phyloP scores from a whole-genome alignment of 352 stramenopile species.

The Phytophthora tubulina region DNA sequence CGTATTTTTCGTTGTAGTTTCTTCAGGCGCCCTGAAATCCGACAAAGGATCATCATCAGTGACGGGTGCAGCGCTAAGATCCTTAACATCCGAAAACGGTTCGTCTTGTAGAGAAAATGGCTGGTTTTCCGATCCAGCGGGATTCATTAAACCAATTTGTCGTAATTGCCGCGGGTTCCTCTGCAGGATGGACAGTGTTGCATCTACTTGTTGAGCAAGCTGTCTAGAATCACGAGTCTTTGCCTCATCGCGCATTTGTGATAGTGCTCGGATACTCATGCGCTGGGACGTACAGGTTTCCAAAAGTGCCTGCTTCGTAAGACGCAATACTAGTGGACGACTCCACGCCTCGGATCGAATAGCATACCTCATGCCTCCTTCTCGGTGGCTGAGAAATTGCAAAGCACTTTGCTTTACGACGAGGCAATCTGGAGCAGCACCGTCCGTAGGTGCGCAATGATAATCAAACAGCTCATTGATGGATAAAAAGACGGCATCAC shows the following conservation, averaged over 20 bases:
- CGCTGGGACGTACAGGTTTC: conserved; percentile 57
- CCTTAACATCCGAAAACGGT: conserved; percentile 12
- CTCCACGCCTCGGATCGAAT: conserved; percentile 46
- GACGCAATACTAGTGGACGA: conserved; percentile 48
- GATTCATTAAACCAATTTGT: not conserved
- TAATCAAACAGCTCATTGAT: conserved; percentile 68
- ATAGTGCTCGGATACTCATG: conserved; percentile 51
- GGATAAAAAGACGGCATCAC: conserved; percentile 55
- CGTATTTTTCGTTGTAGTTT: not conserved
- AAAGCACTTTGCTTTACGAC: conserved; percentile 67
- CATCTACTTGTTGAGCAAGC: conserved; percentile 50
- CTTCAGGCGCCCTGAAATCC: conserved; percentile 23
- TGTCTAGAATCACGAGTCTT: conserved; percentile 26
- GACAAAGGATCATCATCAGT: conserved; percentile 31
- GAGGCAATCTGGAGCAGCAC: conserved; percentile 38
- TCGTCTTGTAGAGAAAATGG: conserved; percentile 14
- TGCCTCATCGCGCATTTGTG: conserved; percentile 50
- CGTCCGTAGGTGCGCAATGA: conserved; percentile 47
- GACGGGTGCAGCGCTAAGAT: not conserved
- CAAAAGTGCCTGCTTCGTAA: conserved; percentile 70
- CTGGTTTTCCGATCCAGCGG: conserved; percentile 1
- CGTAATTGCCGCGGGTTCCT: conserved; percentile 2
- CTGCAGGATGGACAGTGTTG: conserved; percentile 51
- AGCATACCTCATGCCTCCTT: conserved; percentile 45
- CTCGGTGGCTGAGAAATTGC: conserved; percentile 57